phyloP scores from a whole-genome alignment of 2,329 filamentous ascomycete species.

The Xylariaceae sp. region DNA sequence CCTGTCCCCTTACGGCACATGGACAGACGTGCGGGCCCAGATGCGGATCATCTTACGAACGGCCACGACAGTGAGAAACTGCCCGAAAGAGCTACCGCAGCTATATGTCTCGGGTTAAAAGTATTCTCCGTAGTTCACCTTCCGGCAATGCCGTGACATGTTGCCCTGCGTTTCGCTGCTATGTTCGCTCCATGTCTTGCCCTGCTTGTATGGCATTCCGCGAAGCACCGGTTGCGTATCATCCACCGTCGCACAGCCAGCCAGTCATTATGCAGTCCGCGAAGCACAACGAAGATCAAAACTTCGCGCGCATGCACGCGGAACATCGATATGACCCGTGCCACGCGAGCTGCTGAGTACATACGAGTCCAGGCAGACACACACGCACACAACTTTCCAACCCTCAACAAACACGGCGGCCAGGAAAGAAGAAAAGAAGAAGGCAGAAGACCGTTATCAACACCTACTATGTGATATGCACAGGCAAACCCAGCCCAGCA shows the following conservation, averaged over 20 bases:
- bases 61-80: background rate
- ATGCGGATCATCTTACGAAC: background rate
- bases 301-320: background rate
- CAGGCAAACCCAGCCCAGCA: background rate
- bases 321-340: background rate
- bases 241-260: background rate
- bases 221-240: background rate
- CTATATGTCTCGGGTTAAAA: slow-evolving; percentile 5
- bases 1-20: background rate
- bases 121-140: slow-evolving; percentile 13
- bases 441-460: background rate
- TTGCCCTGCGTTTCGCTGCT: slow-evolving; percentile 5
- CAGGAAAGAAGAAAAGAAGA: background rate
- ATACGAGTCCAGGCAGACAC: background rate
- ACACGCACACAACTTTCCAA: background rate
- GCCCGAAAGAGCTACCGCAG: slow-evolving; percentile 1
- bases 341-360: background rate
- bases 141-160: slow-evolving; percentile 10
- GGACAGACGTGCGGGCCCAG: background rate
- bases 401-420: background rate
- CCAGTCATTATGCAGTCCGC: background rate
- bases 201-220: background rate
- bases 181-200: background rate
- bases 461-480: background rate
- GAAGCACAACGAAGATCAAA: background rate